Evolutionary conservation across 2,329 filamentous ascomycete species (phyloP).

Genomic region (Sporothrix phasma): DNA sequence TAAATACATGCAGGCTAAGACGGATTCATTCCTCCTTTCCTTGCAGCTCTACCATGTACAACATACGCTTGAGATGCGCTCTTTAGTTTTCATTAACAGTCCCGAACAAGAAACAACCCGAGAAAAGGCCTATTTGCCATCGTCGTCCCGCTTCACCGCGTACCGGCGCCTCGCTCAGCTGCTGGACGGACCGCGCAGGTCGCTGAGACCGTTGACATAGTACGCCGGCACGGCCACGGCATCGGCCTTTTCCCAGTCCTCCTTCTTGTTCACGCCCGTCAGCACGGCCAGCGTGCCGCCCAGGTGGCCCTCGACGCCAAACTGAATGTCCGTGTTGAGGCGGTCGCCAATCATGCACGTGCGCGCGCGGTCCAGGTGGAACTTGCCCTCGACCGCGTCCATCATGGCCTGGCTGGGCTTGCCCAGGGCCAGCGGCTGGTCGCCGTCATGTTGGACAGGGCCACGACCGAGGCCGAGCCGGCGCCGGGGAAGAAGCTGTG

Average conservation of each 20-base stretch:
- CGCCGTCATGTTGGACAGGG: slow-evolving; percentile 62
- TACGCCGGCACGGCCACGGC: slow-evolving; percentile 64
- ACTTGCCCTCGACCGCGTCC: slow-evolving; percentile 96
- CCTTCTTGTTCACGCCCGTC: slow-evolving; percentile 80
- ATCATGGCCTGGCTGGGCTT: slow-evolving; percentile 99
- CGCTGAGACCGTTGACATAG: slow-evolving; percentile 77
- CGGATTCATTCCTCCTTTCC: background rate
- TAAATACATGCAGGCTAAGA: too few species aligned
- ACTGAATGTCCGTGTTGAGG: slow-evolving; percentile 90
- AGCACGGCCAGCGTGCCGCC: slow-evolving; percentile 86
- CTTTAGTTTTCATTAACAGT: too few species aligned
- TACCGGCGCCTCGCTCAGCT: background rate
- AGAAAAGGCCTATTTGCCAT: too few species aligned
- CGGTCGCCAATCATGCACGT: slow-evolving; percentile 96
- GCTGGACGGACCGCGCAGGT: slow-evolving; percentile 39
- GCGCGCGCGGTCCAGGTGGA: slow-evolving; percentile 69
- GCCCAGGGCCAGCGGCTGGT: slow-evolving; percentile 68
- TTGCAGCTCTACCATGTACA: background rate
- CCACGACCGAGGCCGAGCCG: slow-evolving; percentile 62
- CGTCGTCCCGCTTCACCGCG: background rate
- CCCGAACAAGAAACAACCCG: background rate
- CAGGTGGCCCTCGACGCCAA: slow-evolving; percentile 81
- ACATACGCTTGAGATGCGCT: background rate
- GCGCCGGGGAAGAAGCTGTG: slow-evolving; percentile 85
- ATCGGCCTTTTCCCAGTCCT: slow-evolving; percentile 64